phyloP scores from a whole-genome alignment of 1,284 basidiomycete species.

The Apiotrichum laibachii region DNA sequence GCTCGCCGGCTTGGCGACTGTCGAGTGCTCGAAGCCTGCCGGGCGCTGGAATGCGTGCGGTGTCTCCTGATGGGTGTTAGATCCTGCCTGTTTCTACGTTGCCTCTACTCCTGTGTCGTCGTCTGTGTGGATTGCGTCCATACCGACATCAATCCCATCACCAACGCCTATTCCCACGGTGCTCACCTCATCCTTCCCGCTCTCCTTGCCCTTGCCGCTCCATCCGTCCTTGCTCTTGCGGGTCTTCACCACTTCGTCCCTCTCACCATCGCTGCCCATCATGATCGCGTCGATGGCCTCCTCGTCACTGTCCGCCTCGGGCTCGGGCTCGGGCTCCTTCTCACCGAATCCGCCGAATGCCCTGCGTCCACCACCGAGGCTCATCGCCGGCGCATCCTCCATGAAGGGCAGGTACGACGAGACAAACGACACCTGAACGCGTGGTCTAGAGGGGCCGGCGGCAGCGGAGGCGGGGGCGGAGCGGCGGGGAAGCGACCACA shows the following conservation, averaged over 20 bases:
- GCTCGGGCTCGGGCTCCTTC: conserved; percentile 5
- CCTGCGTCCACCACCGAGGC: conserved; percentile 22
- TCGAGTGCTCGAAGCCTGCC: conserved; percentile 7
- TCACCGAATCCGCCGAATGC: conserved; percentile 29
- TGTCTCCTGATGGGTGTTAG: neutral
- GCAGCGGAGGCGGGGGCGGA: neutral
- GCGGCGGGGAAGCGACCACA: conserved; percentile 29
- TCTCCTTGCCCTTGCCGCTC: conserved; percentile 4
- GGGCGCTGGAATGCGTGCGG: conserved; percentile 8
- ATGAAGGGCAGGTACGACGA: conserved; percentile 36
- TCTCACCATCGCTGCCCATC: conserved; percentile 5
- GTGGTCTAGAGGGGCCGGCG: conserved; percentile 10
- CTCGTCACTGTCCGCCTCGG: conserved; percentile 13
- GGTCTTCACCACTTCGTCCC: conserved; percentile 1
- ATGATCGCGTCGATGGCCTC: conserved; percentile 8
- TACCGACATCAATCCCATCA: no score
- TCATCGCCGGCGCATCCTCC: conserved; percentile 14
- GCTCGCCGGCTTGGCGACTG: neutral
- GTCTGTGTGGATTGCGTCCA: no score
- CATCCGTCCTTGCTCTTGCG: conserved; percentile 1
- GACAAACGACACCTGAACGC: conserved; percentile 26
- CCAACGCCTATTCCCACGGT: no score
- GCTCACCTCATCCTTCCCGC: neutral
- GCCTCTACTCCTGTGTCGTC: no score
- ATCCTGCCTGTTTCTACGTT: neutral